Base-by-base conservation (phyloP, 495 filamentous ascomycete species). In the Paragyromitra xinjiangensis region DNA sequence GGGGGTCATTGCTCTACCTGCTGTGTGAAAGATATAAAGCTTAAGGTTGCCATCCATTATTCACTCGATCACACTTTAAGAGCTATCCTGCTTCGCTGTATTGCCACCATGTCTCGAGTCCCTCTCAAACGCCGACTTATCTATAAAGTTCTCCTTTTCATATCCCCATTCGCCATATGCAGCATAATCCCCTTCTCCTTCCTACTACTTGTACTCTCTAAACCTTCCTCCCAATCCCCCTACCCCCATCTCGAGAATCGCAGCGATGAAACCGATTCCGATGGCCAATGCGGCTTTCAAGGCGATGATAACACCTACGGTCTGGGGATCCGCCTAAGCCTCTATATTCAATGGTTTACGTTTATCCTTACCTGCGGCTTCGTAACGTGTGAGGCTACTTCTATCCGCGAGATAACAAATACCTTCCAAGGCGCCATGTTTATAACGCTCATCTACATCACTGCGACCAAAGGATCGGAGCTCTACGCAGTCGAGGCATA, bases 321-420 rank as follows among this genome's bases (percentile, higher is more conserved):
- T 1, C 70, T 83, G 22, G 83, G 83, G 1, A 83, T 84, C 26
- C 82, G 83, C 3, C 78, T 84, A 5, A 81, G 83, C n/a, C 81
- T 84, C 56, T 84, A 84, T 51, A 69, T 84, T 1, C 82, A 84
- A 73, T 79, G 68, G 40, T 34, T 82, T 8, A 73, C 83, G 3
- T 69, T 29, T 50, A 44, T 42, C 8, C 2, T 69, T 2, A 39
- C 53, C 51, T 61, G 16, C 53, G 65, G 71, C 40, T 77, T 80
- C 63, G 51, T 74, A 5, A 11, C 37, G 11, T 6, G 55, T n/a
- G 42, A 44, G 2, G 73, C 55, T 16, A 3, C 7, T 0, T 7
- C n/a, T 12, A 11, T 77, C 16, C 19, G 48, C 37, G 19, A 26
- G 19, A 19, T 80, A 61, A 53, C 7, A 16, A 62, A 75, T 26